A percentile compares a stretch with the other conserved stretches of the same genome.
These are phyloP conservation scores for Phyllosticta citrichinensis DNA, from an alignment of 2,329 filamentous ascomycete species.

Conservation along the genomic window DNA sequence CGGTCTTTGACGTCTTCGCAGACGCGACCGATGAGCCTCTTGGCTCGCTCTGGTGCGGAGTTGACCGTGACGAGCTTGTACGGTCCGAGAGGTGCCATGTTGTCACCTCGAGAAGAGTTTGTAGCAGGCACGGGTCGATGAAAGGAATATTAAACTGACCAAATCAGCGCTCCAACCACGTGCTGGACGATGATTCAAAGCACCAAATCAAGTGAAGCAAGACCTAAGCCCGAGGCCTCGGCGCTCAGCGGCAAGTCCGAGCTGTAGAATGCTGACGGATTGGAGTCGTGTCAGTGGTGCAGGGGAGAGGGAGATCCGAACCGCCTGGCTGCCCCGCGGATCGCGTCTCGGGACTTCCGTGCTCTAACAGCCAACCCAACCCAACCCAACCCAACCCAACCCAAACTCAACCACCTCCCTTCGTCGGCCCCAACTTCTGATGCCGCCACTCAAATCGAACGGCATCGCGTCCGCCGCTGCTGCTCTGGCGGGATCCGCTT, in stretches of 20 bases:
- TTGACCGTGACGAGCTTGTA: conserved; percentile 59
- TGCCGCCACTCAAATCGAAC: not conserved
- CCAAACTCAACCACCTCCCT: not conserved
- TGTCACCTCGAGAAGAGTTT: not conserved
- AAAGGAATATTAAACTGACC: too few relatives aligned
- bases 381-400: not conserved
- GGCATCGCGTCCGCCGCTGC: not conserved
- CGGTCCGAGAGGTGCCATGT: conserved; percentile 33
- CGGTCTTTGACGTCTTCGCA: conserved; percentile 51
- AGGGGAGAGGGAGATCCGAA: too few relatives aligned
- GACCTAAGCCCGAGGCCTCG: too few relatives aligned
- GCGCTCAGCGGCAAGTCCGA: too few relatives aligned
- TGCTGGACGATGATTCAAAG: too few relatives aligned
- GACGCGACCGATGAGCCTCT: conserved; percentile 51
- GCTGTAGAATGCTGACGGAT: too few relatives aligned
- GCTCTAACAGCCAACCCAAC: not conserved
- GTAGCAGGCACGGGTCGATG: not conserved
- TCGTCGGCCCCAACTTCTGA: not conserved
- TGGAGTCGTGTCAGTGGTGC: too few relatives aligned
- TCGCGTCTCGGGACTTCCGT: conserved; percentile 1
- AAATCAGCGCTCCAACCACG: too few relatives aligned
- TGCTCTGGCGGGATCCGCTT: not conserved
- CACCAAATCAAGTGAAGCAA: too few relatives aligned
- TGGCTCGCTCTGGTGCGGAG: conserved; percentile 55
- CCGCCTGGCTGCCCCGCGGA: not conserved